These are phyloP conservation scores for Ailanthus altissimus DNA, from an alignment of 345 rosid genomes.

Conservation along the genomic window DNA sequence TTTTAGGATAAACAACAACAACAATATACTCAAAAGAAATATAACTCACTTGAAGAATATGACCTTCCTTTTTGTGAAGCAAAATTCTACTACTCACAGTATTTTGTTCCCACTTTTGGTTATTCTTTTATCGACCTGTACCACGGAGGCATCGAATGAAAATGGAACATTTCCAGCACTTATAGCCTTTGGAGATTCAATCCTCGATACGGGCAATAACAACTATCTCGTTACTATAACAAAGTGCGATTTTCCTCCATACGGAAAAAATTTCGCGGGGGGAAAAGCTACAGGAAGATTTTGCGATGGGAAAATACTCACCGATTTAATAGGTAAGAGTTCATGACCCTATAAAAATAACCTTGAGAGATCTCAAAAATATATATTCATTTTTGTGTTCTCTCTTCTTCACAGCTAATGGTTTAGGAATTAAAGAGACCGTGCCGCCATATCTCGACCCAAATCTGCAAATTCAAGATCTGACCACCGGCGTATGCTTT, in stretches of 20 bases:
- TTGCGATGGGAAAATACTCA: slow-evolving; percentile 37
- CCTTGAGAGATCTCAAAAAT: not conserved
- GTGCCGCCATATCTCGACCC: slow-evolving; percentile 41
- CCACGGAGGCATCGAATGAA: not conserved
- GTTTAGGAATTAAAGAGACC: slow-evolving; percentile 27
- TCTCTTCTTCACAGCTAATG: slow-evolving; percentile 26
- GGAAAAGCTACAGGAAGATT: slow-evolving; percentile 38
- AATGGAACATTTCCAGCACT: slow-evolving; percentile 28
- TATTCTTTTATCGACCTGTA: not conserved
- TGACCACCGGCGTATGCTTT: slow-evolving; percentile 39
- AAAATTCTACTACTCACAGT: not conserved
- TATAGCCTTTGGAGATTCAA: slow-evolving; percentile 43
- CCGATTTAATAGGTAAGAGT: slow-evolving; percentile 38
- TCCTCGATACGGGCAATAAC: slow-evolving; percentile 43
- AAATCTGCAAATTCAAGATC: slow-evolving; percentile 24
- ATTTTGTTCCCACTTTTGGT: not conserved
- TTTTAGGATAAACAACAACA: not conserved
- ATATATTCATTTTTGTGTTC: not conserved
- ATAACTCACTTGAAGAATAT: not conserved
- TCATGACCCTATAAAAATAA: not conserved
- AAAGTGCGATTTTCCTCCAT: slow-evolving; percentile 36
- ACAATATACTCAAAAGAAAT: not conserved
- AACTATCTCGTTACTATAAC: slow-evolving; percentile 22
- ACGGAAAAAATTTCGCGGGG: slow-evolving; percentile 35
- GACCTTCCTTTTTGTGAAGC: not conserved